Evolutionary conservation across 2,329 filamentous ascomycete genomes (phyloP).

Genomic region (Sporothrix inflata): DNA sequence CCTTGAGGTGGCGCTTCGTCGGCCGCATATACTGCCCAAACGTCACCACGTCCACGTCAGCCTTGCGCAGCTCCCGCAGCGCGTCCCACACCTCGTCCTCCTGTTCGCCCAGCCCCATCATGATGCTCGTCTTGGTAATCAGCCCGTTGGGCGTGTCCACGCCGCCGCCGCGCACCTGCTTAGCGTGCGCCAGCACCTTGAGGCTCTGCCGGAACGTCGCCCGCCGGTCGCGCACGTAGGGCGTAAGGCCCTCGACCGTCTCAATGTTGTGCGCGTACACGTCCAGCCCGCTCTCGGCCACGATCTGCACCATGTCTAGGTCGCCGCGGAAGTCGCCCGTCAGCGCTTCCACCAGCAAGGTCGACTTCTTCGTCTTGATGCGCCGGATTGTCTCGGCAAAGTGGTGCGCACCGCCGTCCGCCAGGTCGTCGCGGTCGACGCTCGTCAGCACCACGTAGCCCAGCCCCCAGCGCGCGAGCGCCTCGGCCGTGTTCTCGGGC

Average conservation of each 20-base stretch:
- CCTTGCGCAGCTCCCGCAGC: conserved; percentile 74
- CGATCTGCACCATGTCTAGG: conserved; percentile 80
- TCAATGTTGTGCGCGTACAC: conserved; percentile 98
- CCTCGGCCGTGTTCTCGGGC: conserved; percentile 95
- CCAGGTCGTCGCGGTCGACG: conserved; percentile 91
- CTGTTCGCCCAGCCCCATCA: conserved; percentile 92
- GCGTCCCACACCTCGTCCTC: conserved; percentile 83
- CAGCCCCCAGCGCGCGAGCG: conserved; percentile 86
- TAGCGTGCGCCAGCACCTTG: conserved; percentile 77
- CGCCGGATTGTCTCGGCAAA: conserved; percentile 92
- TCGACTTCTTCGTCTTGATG: conserved; percentile 83
- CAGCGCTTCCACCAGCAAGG: conserved; percentile 78
- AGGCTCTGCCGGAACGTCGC: conserved; percentile 89
- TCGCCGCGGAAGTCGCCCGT: conserved; percentile 89
- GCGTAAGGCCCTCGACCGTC: conserved; percentile 88
- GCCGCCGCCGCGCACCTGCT: conserved; percentile 68
- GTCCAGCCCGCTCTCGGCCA: conserved; percentile 86
- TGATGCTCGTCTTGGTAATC: conserved; percentile 98
- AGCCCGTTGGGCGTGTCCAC: conserved; percentile 51
- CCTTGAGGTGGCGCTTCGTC: conserved; percentile 96
- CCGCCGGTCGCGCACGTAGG: conserved; percentile 84
- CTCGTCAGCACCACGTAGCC: conserved; percentile 94
- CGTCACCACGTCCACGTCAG: conserved; percentile 89
- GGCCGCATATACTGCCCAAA: conserved; percentile 99
- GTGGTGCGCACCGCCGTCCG: conserved; percentile 84